Base-by-base conservation (phyloP, 306 rosid genomes). In the Carpinus viminea region DNA sequence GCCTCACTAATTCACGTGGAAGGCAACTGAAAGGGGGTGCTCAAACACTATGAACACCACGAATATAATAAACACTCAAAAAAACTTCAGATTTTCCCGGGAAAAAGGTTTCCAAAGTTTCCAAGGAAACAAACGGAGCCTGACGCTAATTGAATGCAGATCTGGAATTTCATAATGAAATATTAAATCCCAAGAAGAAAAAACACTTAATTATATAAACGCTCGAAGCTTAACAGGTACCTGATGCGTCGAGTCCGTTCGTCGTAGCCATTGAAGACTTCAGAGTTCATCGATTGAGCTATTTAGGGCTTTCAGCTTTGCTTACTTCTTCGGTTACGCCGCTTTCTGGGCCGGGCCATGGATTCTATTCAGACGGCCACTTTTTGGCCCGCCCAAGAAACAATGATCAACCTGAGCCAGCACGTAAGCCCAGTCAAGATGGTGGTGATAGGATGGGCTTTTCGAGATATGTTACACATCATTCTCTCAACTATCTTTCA, bases 241-340 rank as follows among this genome's bases (percentile, higher is more conserved):
- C 76, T 73, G 82, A 78, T 71, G 76, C 56, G 5, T 74, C 76
- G 79, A 69, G 59, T 28, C 68, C 64, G 43, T 21, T 66, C 50
- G 79, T 10, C 26, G 79, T 47, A 1, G 75, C 85, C 79, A 82
- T 78, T 2, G 68, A 56, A 68, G 43, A 31, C 11, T 55, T 55
- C 61, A n/a, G 20, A 8, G 12, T 18, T 1, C 21, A 48, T 48
- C 52, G 52, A 48, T 48, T 0, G 15, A 48, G 20, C 62, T 56
- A 56, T n/a, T n/a, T 8, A 56, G 62, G 62, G 28, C 31, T 31
- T 2, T 2, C 34, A 31, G 34, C 34, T 34, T 15, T 7, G 10
- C 21, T 16, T 64, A 31, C 20, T 34, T 4, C 43, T 20, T 64
- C 70, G 47, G 70, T 64, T 8, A 64, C n/a, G 38, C 4, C 68